Evolutionary conservation across 2,329 filamentous ascomycete genomes (phyloP), one percentile per base, ranked within the genome.

Genomic region (Tolypocladium guangdongense): DNA sequence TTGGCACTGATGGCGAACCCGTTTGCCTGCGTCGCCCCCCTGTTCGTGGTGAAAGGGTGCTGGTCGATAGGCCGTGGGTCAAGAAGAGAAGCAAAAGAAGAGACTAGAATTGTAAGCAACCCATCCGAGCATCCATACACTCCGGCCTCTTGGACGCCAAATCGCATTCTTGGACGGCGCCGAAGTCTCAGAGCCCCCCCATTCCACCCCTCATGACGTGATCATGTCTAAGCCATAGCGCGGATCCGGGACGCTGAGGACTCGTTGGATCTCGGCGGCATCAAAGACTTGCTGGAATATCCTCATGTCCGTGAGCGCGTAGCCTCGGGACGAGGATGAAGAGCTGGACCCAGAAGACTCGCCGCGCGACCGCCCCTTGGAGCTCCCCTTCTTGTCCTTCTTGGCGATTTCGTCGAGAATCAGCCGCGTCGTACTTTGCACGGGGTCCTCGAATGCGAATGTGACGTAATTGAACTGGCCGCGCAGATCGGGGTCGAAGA

Each of bases 391-490:
- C 56, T 66, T 70, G 54, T 66, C 65, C 53, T 81, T 82, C 60
- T 80, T 82, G 52, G 70, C 70, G 49, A 81, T 74, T 53, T 82
- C 78, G 47, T 82, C 77, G 27, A 74, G 66, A 55, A 83, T 78
- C 56, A 78, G 62, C 51, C 71, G 71, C n/a, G 71, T 66, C 0
- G 78, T 82, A 67, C 74, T 80, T 63, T 80, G 76, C 49, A 65
- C 62, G 4, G 72, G 67, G 54, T 84, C 78, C 58, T 85, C 82
- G 57, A 87, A 85, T 14, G 82, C 78, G 63, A 87, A 87, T 7
- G 82, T 75, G 35, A 85, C 78, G 58, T 80, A 78, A 51, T 73
- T 66, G 61, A 87, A 83, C 54, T 81, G 78, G 20, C 83, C 82
- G 16, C 78, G 73, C 38, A 86, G 75, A 54, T 84, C 81, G 0